Base-by-base conservation (phyloP, 495 filamentous ascomycete species). In the Talaromyces nanjingensis region DNA sequence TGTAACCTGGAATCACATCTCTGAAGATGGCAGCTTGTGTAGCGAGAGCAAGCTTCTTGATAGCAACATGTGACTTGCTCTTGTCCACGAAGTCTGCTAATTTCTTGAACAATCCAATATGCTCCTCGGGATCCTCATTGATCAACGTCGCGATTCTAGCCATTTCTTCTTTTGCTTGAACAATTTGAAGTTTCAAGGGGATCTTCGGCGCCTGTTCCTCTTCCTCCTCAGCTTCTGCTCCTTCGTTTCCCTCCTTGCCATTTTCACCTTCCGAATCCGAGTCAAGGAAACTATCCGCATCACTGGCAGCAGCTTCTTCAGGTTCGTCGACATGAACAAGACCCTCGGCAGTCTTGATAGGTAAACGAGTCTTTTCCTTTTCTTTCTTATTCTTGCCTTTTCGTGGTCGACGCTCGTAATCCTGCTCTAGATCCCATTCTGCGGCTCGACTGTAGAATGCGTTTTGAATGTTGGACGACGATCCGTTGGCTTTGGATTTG, bases 1-100 rank as follows among this genome's bases (percentile, higher is more conserved):
- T 83, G 68, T 98, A 98, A 6, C 93, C 94, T 0, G 94, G 94
- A 55, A 98, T 97, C 49, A 97, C 82, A 77, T 98, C 93, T 72
- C 92, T 96, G 75, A 91, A 98, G n/a, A 97, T 83, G 6, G 93
- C 87, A 70, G 93, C 80, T 74, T 96, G 92, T 20, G 92, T 89
- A 16, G 86, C 90, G 27, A 98, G 73, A 24, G 88, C 89, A 59
- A 98, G 79, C 70, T 91, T 94, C 76, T 89, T 86, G 68, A 98
- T 87, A 6, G 89, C 87, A 34, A 83, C 72, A 64, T 92, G 88
- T 7, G 78, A 71, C 2, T 87, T 88, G n/a, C 67, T 65, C 12
- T 74, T 74, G 52, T 87, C 80, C 37, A 86, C 88, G 68, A 98
- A 85, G 65, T 89, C 83, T 16, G 87, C 86, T 72, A 98, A 77